phyloP scores from a whole-genome alignment of 164 flowering plant species.

The Hamamelis virginiana region DNA sequence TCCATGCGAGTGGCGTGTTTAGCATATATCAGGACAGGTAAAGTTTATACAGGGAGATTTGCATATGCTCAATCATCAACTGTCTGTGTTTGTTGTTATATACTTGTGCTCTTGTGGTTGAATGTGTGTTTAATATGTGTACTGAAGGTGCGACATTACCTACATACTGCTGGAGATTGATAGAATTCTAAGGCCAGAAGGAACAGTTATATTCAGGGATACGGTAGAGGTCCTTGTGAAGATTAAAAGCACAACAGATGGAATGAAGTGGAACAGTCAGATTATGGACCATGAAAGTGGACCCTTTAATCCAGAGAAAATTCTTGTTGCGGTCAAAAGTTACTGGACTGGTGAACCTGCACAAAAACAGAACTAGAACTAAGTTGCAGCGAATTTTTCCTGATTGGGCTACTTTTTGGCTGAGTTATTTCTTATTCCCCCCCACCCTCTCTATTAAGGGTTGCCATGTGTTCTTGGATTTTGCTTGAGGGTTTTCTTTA shows the following conservation, averaged over 20 bases:
- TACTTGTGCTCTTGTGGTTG: background rate
- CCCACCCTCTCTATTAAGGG: background rate
- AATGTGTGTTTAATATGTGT: background rate
- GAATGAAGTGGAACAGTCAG: conserved; percentile 91
- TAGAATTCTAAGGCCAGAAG: conserved; percentile 93
- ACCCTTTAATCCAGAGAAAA: conserved; percentile 91
- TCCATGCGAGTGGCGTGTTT: conserved; percentile 76
- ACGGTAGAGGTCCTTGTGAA: conserved; percentile 78
- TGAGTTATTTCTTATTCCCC: background rate
- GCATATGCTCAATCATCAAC: background rate
- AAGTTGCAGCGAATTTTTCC: background rate
- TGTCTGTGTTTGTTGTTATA: background rate
- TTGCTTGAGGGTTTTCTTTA: no score
- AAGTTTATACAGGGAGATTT: no score
- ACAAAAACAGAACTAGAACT: conserved; percentile 15
- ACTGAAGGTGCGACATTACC: conserved; percentile 80
- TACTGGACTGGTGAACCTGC: conserved; percentile 81
- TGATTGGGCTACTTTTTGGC: no score
- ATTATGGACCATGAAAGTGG: conserved; percentile 91
- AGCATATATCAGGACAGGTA: conserved; percentile 92
- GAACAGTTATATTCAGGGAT: conserved; percentile 88
- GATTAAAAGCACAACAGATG: conserved; percentile 67
- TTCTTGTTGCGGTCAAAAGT: conserved; percentile 80
- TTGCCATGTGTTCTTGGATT: background rate
- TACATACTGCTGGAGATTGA: conserved; percentile 93